phyloP scores from a whole-genome alignment of 345 rosid genomes.

The Orychophragmus violaceus region DNA sequence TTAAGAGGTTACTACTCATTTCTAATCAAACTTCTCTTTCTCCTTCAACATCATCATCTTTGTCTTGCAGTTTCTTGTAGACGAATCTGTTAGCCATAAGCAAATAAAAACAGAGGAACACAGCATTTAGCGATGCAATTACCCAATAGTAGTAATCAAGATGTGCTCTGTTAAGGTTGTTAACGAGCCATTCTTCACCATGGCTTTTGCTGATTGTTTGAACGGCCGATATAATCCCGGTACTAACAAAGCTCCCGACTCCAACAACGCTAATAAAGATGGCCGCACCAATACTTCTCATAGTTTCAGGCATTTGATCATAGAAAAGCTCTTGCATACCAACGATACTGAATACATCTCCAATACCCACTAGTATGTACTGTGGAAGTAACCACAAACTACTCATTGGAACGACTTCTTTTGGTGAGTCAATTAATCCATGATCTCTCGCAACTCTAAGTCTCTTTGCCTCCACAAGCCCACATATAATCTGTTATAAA shows the following conservation, averaged over 20 bases:
- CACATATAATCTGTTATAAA: constrained; percentile 38
- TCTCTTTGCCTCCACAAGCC: constrained; percentile 57
- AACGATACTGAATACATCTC: constrained; percentile 64
- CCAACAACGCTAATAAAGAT: constrained; percentile 56
- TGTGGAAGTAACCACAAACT: constrained; percentile 89
- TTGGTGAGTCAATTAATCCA: constrained; percentile 48
- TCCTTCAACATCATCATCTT: constrained; percentile 13
- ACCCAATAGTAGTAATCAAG: constrained; percentile 68
- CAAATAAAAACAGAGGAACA: constrained; percentile 46
- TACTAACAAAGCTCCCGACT: constrained; percentile 70
- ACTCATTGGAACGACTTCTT: constrained; percentile 55
- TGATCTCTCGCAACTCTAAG: constrained; percentile 45
- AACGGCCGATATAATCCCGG: constrained; percentile 45
- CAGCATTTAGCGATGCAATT: constrained; percentile 53
- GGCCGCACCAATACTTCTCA: constrained; percentile 92
- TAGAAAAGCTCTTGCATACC: constrained; percentile 88
- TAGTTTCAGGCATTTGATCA: constrained; percentile 71
- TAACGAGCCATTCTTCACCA: constrained; percentile 56
- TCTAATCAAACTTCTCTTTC: constrained; percentile 14
- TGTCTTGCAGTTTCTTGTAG: constrained; percentile 50
- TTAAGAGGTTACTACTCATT: background rate
- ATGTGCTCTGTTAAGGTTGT: constrained; percentile 61
- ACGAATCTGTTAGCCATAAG: constrained; percentile 55
- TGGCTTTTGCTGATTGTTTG: constrained; percentile 38
- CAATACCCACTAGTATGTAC: constrained; percentile 49